phyloP scores from a whole-genome alignment of 768 basidiomycete species.

The Leccinum barrowsii region DNA sequence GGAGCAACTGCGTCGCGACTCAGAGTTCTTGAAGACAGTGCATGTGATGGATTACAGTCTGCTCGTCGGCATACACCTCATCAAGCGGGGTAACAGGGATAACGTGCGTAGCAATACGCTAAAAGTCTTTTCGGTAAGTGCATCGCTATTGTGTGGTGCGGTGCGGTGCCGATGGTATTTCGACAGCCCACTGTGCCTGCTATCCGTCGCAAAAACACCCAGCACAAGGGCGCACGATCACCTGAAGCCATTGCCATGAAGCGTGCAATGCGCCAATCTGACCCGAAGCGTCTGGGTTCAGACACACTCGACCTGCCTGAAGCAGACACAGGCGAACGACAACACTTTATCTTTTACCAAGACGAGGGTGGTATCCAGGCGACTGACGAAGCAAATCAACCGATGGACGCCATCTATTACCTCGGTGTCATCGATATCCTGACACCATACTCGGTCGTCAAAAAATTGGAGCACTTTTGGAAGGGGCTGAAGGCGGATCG shows the following conservation, averaged over 20 bases:
- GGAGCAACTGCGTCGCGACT: slow-evolving; percentile 87
- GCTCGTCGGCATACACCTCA: slow-evolving; percentile 90
- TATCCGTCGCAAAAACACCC: slow-evolving; percentile 58
- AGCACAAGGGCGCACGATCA: slow-evolving; percentile 50
- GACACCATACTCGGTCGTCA: slow-evolving; percentile 77
- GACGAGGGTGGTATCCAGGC: slow-evolving; percentile 93
- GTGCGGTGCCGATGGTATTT: slow-evolving; percentile 1
- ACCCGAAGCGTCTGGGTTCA: slow-evolving; percentile 65
- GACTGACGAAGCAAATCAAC: slow-evolving; percentile 79
- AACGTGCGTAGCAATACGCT: slow-evolving; percentile 88
- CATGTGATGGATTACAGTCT: slow-evolving; percentile 97
- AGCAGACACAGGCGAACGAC: slow-evolving; percentile 51
- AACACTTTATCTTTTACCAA: slow-evolving; percentile 90
- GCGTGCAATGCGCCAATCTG: slow-evolving; percentile 79
- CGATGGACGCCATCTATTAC: slow-evolving; percentile 82
- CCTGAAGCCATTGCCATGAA: slow-evolving; percentile 83
- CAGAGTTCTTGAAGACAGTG: slow-evolving; percentile 77
- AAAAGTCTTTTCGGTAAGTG: slow-evolving; percentile 84
- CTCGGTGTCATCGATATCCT: slow-evolving; percentile 96
- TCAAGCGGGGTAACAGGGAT: slow-evolving; percentile 87
- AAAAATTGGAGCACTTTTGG: slow-evolving; percentile 88
- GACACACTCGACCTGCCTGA: slow-evolving; percentile 55
- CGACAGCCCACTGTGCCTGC: slow-evolving; percentile 66
- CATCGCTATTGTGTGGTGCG: neutral
- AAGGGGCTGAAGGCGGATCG: slow-evolving; percentile 85